Conservation (phyloP, 805 yeast genomes). For the Nadsonia fulvescens region DNA sequence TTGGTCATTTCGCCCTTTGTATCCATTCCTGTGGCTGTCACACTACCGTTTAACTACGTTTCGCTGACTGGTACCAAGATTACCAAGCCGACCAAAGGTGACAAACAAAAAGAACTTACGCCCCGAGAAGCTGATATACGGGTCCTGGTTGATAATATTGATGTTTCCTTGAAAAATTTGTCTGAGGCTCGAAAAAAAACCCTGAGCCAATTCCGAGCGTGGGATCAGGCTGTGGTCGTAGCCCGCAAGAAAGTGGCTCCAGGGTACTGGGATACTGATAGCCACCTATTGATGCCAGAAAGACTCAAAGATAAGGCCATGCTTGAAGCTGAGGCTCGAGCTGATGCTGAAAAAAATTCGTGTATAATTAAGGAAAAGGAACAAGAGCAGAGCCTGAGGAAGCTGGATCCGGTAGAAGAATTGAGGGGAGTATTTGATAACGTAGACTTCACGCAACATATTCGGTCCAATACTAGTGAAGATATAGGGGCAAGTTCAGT, state of each 20-base stretch:
- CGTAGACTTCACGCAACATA: too few species aligned
- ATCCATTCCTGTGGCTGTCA: slow-evolving; percentile 37
- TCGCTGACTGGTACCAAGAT: slow-evolving; percentile 21
- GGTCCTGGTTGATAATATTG: slow-evolving; percentile 16
- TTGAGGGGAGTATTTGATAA: too few species aligned
- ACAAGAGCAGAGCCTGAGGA: too few species aligned
- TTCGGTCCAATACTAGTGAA: too few species aligned
- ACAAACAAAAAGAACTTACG: too few species aligned
- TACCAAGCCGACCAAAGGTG: too few species aligned
- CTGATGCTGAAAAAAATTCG: too few species aligned
- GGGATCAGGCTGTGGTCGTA: slow-evolving; percentile 17
- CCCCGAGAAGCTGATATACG: slow-evolving; percentile 3
- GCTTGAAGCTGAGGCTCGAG: too few species aligned
- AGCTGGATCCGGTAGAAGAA: too few species aligned
- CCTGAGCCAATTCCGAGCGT: slow-evolving; percentile 14
- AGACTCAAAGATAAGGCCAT: slow-evolving; percentile 3
- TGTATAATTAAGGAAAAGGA: too few species aligned
- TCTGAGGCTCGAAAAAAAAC: slow-evolving; percentile 14
- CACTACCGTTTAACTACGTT: slow-evolving; percentile 31
- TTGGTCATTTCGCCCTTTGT: slow-evolving; percentile 33
- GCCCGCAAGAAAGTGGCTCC: slow-evolving; percentile 23
- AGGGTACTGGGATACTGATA: slow-evolving; percentile 22
- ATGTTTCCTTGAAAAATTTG: slow-evolving; percentile 15
- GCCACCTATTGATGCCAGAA: slow-evolving; percentile 14
- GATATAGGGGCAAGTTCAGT: too few species aligned